phyloP scores from a whole-genome alignment of 768 basidiomycete genomes.

The Ramaria sp. region DNA sequence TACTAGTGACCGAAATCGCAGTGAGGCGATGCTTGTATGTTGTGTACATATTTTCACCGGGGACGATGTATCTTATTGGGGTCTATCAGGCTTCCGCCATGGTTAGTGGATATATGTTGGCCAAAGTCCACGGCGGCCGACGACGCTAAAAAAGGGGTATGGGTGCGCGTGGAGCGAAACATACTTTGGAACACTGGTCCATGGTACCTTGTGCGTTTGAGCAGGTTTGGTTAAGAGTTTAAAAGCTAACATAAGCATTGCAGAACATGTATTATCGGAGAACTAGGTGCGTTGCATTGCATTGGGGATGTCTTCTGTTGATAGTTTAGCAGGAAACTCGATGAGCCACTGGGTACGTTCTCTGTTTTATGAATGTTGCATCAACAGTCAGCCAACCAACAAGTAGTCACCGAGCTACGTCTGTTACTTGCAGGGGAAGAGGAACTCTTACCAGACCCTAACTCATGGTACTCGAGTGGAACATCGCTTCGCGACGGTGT shows the following conservation, averaged over 20 bases:
- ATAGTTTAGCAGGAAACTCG: background rate
- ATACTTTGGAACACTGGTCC: conserved; percentile 52
- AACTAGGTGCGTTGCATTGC: conserved; percentile 25
- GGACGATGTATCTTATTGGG: background rate
- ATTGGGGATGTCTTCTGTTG: background rate
- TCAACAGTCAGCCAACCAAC: conserved; percentile 63
- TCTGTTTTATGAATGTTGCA: conserved; percentile 32
- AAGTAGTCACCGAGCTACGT: conserved; percentile 39
- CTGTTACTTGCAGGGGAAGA: conserved; percentile 48
- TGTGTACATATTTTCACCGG: background rate
- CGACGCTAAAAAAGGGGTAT: conserved; percentile 71
- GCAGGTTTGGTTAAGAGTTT: conserved; percentile 7
- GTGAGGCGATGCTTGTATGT: conserved; percentile 47
- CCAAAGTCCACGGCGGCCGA: conserved; percentile 60
- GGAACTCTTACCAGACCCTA: conserved; percentile 29
- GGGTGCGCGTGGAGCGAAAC: conserved; percentile 82
- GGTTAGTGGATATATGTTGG: conserved; percentile 44
- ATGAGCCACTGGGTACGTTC: conserved; percentile 1
- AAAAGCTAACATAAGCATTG: conserved; percentile 6
- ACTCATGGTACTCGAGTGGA: conserved; percentile 53
- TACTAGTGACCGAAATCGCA: conserved; percentile 36
- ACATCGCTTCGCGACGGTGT: conserved; percentile 59
- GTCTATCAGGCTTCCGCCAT: conserved; percentile 35
- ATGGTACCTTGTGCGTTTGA: conserved; percentile 45
- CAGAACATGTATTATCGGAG: conserved; percentile 75